phyloP scores from a whole-genome alignment of 192 early-diverging fungal species.

The Thoreauomyces humboldtii region DNA sequence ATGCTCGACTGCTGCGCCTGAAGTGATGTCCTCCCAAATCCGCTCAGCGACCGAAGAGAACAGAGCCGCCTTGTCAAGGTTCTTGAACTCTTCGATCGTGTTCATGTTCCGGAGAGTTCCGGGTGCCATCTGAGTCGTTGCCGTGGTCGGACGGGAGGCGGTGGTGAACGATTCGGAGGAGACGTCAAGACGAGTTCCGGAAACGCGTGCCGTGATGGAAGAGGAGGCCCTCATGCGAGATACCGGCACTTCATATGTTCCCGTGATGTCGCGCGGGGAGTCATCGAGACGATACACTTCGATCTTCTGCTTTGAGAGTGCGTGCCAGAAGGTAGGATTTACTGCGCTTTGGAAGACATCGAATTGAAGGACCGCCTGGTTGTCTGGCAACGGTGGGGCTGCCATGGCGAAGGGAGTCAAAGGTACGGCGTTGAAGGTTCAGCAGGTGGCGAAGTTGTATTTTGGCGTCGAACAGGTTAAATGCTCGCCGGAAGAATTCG shows the following conservation, averaged over 20 bases:
- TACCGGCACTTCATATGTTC: slow-evolving; percentile 55
- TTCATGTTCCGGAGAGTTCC: slow-evolving; percentile 85
- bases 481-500: no score
- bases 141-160: neutral
- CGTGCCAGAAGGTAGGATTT: slow-evolving; percentile 85
- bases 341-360: slow-evolving; percentile 80
- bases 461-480: no score
- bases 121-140: slow-evolving; percentile 37
- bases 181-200: slow-evolving; percentile 63
- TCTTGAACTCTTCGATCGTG: slow-evolving; percentile 90
- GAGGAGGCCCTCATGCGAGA: neutral
- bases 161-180: slow-evolving; percentile 47
- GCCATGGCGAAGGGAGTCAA: neutral
- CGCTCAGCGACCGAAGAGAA: slow-evolving; percentile 58
- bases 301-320: slow-evolving; percentile 80
- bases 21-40: slow-evolving; percentile 71
- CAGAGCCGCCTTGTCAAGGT: slow-evolving; percentile 68
- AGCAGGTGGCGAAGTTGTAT: no score
- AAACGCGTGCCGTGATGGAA: slow-evolving; percentile 1
- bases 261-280: slow-evolving; percentile 47
- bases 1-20: slow-evolving; percentile 58
- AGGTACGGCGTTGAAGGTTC: no score
- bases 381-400: neutral
- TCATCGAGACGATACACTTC: slow-evolving; percentile 79
- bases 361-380: slow-evolving; percentile 66